Conservation (phyloP, 768 basidiomycete species). For the Trametes cubensis region DNA sequence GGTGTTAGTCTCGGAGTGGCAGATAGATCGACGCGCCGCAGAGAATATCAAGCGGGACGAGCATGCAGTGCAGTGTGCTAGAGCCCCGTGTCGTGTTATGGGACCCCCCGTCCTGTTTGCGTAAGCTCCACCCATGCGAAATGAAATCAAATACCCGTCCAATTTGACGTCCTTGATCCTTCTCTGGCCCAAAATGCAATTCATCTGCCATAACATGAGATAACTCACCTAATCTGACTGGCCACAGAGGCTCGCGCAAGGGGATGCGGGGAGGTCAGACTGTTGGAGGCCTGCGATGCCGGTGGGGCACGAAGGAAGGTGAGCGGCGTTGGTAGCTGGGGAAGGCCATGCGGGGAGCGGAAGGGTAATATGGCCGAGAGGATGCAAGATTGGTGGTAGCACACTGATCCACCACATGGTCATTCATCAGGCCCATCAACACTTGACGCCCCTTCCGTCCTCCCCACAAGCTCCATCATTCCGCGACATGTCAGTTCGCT, state of each 20-base stretch:
- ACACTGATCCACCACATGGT: conserved; percentile 14
- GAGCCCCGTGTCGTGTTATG: too few relatives aligned
- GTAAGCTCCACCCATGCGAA: too few relatives aligned
- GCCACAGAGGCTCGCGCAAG: background rate
- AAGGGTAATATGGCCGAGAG: conserved; percentile 16
- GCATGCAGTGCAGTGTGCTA: too few relatives aligned
- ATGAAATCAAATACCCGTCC: too few relatives aligned
- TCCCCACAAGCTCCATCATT: background rate
- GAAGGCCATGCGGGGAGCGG: background rate
- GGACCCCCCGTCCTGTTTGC: too few relatives aligned
- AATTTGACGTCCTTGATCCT: too few relatives aligned
- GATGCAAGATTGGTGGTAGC: conserved; percentile 2
- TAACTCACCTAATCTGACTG: background rate
- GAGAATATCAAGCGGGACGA: too few relatives aligned
- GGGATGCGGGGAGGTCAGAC: conserved; percentile 1
- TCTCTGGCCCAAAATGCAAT: too few relatives aligned
- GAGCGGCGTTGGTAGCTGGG: conserved; percentile 11
- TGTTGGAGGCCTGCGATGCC: background rate
- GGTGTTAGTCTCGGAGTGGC: too few relatives aligned
- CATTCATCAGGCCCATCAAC: conserved; percentile 10
- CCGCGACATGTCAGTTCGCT: background rate
- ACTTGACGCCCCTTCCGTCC: conserved; percentile 1
- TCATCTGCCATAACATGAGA: background rate
- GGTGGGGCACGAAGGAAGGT: background rate
- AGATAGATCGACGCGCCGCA: too few relatives aligned